Base-by-base conservation (phyloP, 1,139 yeast genomes). In the Lodderomyces beijingensis region DNA sequence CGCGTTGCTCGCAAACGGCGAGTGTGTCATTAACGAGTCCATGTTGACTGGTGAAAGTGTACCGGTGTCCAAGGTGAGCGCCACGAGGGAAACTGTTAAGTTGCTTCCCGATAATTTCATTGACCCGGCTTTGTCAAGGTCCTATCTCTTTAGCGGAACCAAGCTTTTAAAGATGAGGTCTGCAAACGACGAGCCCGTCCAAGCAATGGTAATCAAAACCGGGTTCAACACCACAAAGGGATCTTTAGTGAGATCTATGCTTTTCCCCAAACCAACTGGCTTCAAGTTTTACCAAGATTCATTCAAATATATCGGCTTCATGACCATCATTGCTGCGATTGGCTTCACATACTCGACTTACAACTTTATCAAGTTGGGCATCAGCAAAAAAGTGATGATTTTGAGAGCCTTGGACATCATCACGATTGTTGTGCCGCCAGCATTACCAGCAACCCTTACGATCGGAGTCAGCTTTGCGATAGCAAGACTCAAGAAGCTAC, bases 31-130 rank as follows among this genome's bases (percentile, higher is more conserved):
- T 12, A 91, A 91, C 55, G 97, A 89, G 53, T 84, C 95, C 8
- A 89, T 89, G 95, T 70, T 89, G 20, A 91, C 97, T 0, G 99
- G 99, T 25, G 99, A 91, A 55, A 87, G 96, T 37, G 97, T 91
- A 1, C 98, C 99, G 0, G 95, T 91, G 2, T 76, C 96, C 0
- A 91, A 91, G 53, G 43, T 67, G 4, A 72, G 83, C 3, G 88
- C 94, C 2, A 63, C 73, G 0, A 73, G 72, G 17, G 87, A 78
- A 13, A 71, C 80, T 0, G 72, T 87, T 27, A 62, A 62, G 19
- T 65, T 64, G 12, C 57, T 87, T 27, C 68, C 74, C 14, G 65
- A 64, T 29, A 80, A 74, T 47, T 74, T 76, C 46, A 74, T 84
- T n/a, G 74, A 88, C 4, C 73, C 82, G 14, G 62, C 67, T 13